Base-by-base conservation (phyloP, 257 asterid species). In the Solanum piurae region DNA sequence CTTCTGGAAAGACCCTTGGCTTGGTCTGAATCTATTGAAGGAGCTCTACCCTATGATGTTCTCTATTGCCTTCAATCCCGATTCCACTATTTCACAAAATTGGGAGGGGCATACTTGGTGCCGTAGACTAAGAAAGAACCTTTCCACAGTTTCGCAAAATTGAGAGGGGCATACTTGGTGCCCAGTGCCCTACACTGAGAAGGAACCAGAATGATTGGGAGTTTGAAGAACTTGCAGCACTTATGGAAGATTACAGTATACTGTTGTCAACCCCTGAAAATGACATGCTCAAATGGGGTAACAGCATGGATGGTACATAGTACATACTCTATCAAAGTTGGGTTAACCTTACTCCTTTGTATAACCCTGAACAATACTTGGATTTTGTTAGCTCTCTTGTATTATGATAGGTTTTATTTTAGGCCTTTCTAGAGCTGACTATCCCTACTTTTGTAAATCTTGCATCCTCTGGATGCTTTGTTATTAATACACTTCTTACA, bases 91-190 rank as follows among this genome's bases (percentile, higher is more conserved):
- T 1, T 55, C 64, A 20, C n/a, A 20, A 55, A 55, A 55, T 55
- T 55, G 64, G 64, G 64, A 20, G 64, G 25, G 64, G 64, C 5
- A 55, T 55, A 55, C 64, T 55, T 55, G 64, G 64, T 55, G 25
- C 11, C 25, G 0, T 20, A 55, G 25, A 55, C 64, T 3, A 20
- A 55, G 0, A 20, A 20, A 0, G 25, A 20, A 55, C 25, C 0
- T 55, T 55, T 55, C 64, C 64, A 55, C 64, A 0, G 64, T 55
- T 20, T 20, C 5, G 5, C 25, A 20, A 20, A 55, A 7, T 55
- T 55, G 25, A 7, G 64, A 20, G 64, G 64, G 64, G 64, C 64
- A 55, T 55, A 55, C 25, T 55, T 55, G 64, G n/a, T n/a, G n/a
- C n/a, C n/a, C n/a, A n/a, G 64, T 7, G 64, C 64, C 64, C 25